Evolutionary conservation across 176 grass and related monocot species (phyloP), one percentile per base, ranked within the genome.

Genomic region (Chloris gayana): DNA sequence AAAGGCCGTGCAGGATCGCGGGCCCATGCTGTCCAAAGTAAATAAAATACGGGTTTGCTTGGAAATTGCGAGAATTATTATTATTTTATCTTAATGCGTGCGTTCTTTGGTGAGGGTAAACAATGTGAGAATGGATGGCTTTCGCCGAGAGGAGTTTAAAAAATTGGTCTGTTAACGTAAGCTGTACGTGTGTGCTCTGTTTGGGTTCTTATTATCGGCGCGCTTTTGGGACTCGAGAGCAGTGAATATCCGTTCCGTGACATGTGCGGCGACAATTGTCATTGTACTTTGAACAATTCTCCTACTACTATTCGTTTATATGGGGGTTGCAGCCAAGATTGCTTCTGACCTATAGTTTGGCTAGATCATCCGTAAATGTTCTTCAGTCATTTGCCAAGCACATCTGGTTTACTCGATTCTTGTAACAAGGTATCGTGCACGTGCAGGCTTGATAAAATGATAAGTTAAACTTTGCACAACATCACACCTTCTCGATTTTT

Each of bases 1-100:
- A 67, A 64, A 33, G 51, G 65, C 79, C 53, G 18, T 68, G 73
- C 35, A 64, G 71, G 35, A 63, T 75, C 7, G 60, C 69, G 44
- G 56, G 74, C 7, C 35, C 59, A 2, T 39, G 49, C 8, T 78
- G 24, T 34, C n/a, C 37, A 83, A 78, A 61, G 5, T 77, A 35
- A 67, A 24, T 5, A 21, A 30, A 18, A 4, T 12, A 21, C 19
- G 5, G 51, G 2, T 54, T 56, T 56, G 7, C 47, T 50, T 50
- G 47, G 17, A 50, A 50, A 18, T 50, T 50, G 14, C 69, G 72
- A 15, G 46, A 49, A 5, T 2, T 35, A n/a, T n/a, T n/a, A n/a
- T n/a, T n/a, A n/a, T n/a, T n/a, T n/a, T n/a, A 24, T 34, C 10
- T 29, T 17, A 41, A 73, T 56, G 42, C n/a, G n/a, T n/a, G n/a